phyloP scores from a whole-genome alignment of 108 stramenopile genomes.

The Cyclotella distinguenda region DNA sequence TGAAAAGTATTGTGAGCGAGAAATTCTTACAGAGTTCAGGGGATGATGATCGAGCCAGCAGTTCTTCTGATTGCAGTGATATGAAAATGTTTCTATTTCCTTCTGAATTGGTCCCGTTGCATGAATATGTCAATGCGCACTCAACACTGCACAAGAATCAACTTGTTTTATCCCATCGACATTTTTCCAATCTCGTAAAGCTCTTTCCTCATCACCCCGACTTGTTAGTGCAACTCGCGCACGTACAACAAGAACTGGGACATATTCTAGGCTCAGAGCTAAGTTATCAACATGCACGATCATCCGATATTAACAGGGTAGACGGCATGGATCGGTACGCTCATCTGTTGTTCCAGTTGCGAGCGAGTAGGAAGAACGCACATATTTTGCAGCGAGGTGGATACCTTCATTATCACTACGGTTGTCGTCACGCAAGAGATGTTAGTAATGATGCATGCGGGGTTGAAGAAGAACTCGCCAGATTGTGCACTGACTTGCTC shows the following conservation, averaged over 20 bases:
- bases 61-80: too few relatives aligned
- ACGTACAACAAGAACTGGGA: constrained; percentile 49
- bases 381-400: constrained; percentile 47
- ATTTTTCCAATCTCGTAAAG: constrained; percentile 20
- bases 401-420: constrained; percentile 57
- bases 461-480: constrained; percentile 55
- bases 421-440: constrained; percentile 9
- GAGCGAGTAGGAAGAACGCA: constrained; percentile 58
- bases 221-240: constrained; percentile 64
- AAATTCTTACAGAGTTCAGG: background rate
- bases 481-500: constrained; percentile 61
- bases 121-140: constrained; percentile 22
- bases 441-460: constrained; percentile 52
- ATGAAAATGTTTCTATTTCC: too few relatives aligned
- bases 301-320: constrained; percentile 27
- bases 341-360: constrained; percentile 57
- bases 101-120: constrained; percentile 17
- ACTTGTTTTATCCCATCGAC: constrained; percentile 21
- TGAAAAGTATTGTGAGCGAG: constrained; percentile 17
- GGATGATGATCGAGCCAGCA: background rate
- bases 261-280: constrained; percentile 30
- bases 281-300: constrained; percentile 40
- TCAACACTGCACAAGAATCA: constrained; percentile 35
- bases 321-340: constrained; percentile 80
- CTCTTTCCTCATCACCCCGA: constrained; percentile 73